Evolutionary conservation across 2,329 filamentous ascomycete species (phyloP), one percentile per base, ranked within the genome.

Genomic region (Sclerotinia subarctica): DNA sequence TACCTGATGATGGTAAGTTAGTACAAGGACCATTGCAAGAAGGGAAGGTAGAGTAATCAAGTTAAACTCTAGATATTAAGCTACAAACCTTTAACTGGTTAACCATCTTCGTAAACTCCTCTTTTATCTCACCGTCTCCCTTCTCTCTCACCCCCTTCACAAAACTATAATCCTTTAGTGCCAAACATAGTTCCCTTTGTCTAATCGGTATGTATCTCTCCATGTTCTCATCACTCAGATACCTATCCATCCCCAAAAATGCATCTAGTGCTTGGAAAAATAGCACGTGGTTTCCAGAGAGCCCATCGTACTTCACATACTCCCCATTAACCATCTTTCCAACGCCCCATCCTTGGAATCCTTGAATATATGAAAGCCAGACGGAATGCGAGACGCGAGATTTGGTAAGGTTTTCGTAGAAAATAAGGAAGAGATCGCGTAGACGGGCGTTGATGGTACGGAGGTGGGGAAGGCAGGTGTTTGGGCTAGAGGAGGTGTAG

Each of bases 231-330:
- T 62, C 47, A 3, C 6, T 46, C 11, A 67, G 1, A 32, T 67
- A 67, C 1, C 47, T 26, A 2, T 44, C 47, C 54, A 67, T 62
- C 0, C 56, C 56, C 15, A 67, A 19, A 5, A 67, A 67, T 0
- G 64, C 56, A 52, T 67, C 64, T 11, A 67, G 26, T 3, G 64
- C 64, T 26, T 67, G 64, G 38, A 67, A 67, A 8, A 67, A 32
- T 24, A 67, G n/a, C 1, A 67, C 64, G 19, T 67, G 64, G 21
- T 62, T 67, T 21, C 64, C 64, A 11, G 64, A 67, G 17, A 62
- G 21, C 4, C 64, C 64, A 32, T 67, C 64, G 3, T 67, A 67
- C 21, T 62, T 67, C 32, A 53, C 47, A 35, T 67, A 67, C 21
- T 24, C 19, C 1, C 47, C 64, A 32, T 53, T 19, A 13, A 62